Conservation (phyloP, 2,329 filamentous ascomycete genomes). For the Trichophyton simii region DNA sequence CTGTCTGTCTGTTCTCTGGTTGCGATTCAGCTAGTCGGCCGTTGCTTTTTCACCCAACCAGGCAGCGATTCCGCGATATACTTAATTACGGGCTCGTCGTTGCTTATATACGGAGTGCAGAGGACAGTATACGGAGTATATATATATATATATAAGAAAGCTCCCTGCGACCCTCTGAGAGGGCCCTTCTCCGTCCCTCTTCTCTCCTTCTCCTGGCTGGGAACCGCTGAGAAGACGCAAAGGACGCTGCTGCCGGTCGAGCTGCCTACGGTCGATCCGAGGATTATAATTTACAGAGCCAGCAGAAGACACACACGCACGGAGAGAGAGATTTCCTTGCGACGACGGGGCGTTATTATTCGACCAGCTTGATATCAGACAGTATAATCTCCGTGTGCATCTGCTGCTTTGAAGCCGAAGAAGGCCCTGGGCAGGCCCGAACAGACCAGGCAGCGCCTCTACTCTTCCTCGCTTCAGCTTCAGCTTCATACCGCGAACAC, state of each 20-base stretch:
- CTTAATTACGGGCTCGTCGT: no score
- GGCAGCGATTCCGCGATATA: neutral
- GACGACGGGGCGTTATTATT: neutral
- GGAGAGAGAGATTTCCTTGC: neutral
- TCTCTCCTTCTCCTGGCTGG: neutral
- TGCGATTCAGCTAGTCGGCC: neutral
- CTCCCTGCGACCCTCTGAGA: neutral
- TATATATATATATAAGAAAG: no score
- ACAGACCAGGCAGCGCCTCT: neutral
- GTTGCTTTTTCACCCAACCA: neutral
- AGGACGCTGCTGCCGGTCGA: neutral
- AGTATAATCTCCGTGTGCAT: constrained; percentile 2
- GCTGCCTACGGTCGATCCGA: neutral
- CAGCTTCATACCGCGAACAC: no score
- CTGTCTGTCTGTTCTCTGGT: neutral
- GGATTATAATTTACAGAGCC: neutral
- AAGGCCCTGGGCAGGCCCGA: neutral
- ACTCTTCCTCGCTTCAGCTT: no score
- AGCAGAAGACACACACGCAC: neutral
- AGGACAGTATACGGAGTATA: no score
- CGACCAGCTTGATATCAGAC: neutral
- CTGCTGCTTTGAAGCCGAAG: neutral
- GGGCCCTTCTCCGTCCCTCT: neutral
- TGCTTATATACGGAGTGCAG: no score
- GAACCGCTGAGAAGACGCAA: neutral